Conservation (phyloP, 2,329 filamentous ascomycete genomes). For the Aspergillus novoparasiticus region DNA sequence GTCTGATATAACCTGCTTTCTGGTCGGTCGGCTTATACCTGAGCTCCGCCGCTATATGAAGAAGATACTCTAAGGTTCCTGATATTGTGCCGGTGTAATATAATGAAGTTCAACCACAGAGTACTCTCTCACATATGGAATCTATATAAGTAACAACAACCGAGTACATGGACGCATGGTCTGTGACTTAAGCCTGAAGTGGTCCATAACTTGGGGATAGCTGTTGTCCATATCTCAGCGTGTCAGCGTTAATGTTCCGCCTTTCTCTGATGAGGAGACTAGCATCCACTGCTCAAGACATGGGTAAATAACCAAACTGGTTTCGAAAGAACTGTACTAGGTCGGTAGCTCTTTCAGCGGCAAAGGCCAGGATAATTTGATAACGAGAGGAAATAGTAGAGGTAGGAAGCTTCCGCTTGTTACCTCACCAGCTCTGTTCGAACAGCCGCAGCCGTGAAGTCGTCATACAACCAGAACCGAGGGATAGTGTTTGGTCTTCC, state of each 20-base stretch:
- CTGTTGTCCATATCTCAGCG: background rate
- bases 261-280: background rate
- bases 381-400: background rate
- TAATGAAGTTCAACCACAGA: background rate
- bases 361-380: background rate
- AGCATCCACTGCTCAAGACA: background rate
- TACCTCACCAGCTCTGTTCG: no score
- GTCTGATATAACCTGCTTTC: background rate
- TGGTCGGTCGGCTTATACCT: background rate
- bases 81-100: background rate
- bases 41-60: background rate
- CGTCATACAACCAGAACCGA: no score
- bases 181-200: background rate
- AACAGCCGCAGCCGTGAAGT: no score
- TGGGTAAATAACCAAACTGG: background rate
- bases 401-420: background rate
- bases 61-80: background rate
- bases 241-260: background rate
- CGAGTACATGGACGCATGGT: background rate
- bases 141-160: background rate
- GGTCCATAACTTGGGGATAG: background rate
- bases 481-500: background rate
- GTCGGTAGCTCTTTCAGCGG: background rate
- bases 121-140: background rate
- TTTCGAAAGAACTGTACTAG: background rate